Evolutionary conservation across 352 stramenopile species (phyloP).

Genomic region (Globisporangium spiculum): DNA sequence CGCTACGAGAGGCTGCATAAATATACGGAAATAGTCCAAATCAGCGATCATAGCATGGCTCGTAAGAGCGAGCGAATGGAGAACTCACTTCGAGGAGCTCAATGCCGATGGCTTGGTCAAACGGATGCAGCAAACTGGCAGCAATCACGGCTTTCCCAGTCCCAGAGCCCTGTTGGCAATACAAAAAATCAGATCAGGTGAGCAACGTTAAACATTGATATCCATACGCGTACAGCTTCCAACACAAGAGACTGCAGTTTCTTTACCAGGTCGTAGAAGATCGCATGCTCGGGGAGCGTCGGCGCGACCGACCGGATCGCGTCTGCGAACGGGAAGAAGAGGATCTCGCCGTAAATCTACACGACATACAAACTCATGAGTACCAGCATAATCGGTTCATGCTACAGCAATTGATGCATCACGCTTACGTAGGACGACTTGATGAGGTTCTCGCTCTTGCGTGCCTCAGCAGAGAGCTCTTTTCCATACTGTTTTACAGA

Average conservation of each 20-base stretch:
- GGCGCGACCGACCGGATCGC: constrained; percentile 62
- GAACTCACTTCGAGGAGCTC: constrained; percentile 58
- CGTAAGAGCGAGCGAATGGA: background rate
- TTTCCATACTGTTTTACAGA: constrained; percentile 63
- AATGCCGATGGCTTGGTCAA: constrained; percentile 83
- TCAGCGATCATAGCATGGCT: background rate
- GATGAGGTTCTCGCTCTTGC: constrained; percentile 74
- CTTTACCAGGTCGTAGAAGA: constrained; percentile 83
- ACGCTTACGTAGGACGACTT: constrained; percentile 71
- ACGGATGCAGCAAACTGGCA: constrained; percentile 72
- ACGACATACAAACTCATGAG: background rate
- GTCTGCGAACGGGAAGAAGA: constrained; percentile 83
- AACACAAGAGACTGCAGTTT: background rate
- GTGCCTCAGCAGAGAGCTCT: constrained; percentile 74
- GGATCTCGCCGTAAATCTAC: constrained; percentile 83
- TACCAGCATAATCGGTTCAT: background rate
- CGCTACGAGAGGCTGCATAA: constrained; percentile 52
- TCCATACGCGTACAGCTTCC: background rate
- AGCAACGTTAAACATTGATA: background rate
- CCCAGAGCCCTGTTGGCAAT: constrained; percentile 57
- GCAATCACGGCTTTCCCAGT: constrained; percentile 80
- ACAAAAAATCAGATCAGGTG: background rate
- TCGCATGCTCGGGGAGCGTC: constrained; percentile 56
- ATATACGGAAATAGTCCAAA: background rate
- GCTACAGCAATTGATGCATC: background rate